Evolutionary conservation across 352 stramenopile species (phyloP).

Genomic region (Aphanomyces invadans): DNA sequence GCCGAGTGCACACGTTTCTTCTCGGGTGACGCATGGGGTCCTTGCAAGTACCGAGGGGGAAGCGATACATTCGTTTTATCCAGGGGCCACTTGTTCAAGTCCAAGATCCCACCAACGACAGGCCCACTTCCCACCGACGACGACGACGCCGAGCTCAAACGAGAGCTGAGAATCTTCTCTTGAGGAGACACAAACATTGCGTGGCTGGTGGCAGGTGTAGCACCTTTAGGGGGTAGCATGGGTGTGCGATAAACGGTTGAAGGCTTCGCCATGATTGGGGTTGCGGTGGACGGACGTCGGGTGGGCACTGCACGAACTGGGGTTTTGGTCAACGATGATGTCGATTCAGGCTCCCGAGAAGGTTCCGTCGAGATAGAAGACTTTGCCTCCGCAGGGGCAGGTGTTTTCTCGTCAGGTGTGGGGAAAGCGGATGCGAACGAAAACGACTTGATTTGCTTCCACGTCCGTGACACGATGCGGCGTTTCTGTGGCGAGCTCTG

Average conservation of each 20-base stretch:
- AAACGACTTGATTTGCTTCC: conserved; percentile 50
- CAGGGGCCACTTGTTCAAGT: background rate
- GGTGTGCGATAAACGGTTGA: background rate
- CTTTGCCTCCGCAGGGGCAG: background rate
- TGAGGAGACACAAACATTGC: conserved; percentile 3
- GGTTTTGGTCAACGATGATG: background rate
- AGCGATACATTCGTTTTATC: conserved; percentile 26
- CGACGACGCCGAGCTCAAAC: background rate
- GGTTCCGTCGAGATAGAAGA: conserved; percentile 11
- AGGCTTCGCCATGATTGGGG: background rate
- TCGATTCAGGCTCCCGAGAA: background rate
- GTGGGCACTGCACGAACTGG: background rate
- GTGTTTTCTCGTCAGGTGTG: conserved; percentile 10
- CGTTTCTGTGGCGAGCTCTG: conserved; percentile 37
- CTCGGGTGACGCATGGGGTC: conserved; percentile 38
- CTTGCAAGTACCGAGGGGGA: conserved; percentile 62
- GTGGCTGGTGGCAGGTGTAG: conserved; percentile 1
- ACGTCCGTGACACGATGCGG: conserved; percentile 45
- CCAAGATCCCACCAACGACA: background rate
- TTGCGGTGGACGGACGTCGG: background rate
- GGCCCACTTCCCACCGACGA: background rate
- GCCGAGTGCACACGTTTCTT: conserved; percentile 74
- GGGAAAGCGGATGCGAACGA: conserved; percentile 30
- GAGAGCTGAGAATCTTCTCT: conserved; percentile 1
- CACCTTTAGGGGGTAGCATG: conserved; percentile 3